Percentiles rank a stretch among this genome's conserved stretches.
phyloP scores from a whole-genome alignment of 495 filamentous ascomycete species.

The Lasiosphaeriaceae sp. region DNA sequence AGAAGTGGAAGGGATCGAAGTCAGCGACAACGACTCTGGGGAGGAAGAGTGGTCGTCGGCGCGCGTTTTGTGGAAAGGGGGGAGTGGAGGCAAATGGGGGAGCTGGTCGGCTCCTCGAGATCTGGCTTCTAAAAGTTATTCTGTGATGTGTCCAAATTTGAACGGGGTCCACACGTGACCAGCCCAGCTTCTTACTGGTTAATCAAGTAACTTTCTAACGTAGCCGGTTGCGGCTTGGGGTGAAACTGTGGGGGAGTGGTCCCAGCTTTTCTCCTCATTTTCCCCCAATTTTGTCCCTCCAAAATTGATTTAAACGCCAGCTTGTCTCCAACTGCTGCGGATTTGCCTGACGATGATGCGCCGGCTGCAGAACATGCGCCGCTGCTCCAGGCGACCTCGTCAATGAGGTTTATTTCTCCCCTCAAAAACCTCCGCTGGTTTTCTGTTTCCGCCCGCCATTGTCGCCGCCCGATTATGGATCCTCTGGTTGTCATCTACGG shows the following conservation, averaged over 20 bases:
- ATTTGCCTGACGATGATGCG: conserved; percentile 3
- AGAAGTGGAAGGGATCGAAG: conserved; percentile 31
- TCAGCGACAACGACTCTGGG: conserved; percentile 38
- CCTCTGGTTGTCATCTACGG: conserved; percentile 84
- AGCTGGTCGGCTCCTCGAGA: conserved; percentile 36
- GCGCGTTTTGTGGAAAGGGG: conserved; percentile 33
- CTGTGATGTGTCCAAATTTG: conserved; percentile 52
- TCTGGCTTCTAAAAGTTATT: conserved; percentile 49
- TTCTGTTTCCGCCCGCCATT: background rate
- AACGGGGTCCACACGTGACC: conserved; percentile 40
- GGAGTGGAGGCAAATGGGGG: conserved; percentile 33
- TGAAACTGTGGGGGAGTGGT: too few relatives aligned
- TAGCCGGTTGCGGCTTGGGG: too few relatives aligned
- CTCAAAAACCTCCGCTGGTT: background rate
- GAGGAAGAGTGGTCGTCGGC: conserved; percentile 33
- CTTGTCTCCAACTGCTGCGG: too few relatives aligned
- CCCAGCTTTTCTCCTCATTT: background rate
- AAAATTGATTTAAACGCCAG: too few relatives aligned
- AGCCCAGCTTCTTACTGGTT: background rate
- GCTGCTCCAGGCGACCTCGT: background rate
- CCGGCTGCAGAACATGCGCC: background rate
- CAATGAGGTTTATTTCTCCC: conserved; percentile 11
- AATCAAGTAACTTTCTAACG: background rate
- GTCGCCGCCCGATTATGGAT: conserved; percentile 20
- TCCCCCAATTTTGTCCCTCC: background rate